Percentiles rank a stretch among this genome's conserved stretches.
These are phyloP conservation scores for Claviceps africana DNA, from an alignment of 2,329 filamentous ascomycete genomes.

Conservation along the genomic window DNA sequence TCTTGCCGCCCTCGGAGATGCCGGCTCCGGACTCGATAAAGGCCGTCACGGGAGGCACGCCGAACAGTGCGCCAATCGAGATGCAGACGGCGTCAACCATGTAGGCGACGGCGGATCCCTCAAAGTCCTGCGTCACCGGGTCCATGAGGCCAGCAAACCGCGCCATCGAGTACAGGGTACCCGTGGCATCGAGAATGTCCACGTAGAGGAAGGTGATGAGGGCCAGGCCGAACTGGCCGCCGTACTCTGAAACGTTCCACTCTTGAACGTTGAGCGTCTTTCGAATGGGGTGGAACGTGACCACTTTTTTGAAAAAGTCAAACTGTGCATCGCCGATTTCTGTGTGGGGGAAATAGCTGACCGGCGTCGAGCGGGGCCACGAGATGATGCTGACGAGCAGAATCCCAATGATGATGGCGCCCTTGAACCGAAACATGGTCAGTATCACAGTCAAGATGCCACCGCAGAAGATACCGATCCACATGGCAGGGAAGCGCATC, in stretches of 20 bases:
- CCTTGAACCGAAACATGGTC: slow-evolving; percentile 77
- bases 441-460: slow-evolving; percentile 67
- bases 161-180: slow-evolving; percentile 82
- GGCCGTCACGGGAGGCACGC: slow-evolving; percentile 68
- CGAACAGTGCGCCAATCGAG: slow-evolving; percentile 66
- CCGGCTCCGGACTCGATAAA: slow-evolving; percentile 84
- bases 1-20: slow-evolving; percentile 76
- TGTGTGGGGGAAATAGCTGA: slow-evolving; percentile 72
- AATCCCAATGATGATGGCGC: slow-evolving; percentile 73
- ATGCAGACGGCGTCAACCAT: slow-evolving; percentile 68
- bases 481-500: slow-evolving; percentile 74
- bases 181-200: slow-evolving; percentile 77
- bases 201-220: slow-evolving; percentile 85
- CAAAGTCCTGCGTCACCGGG: slow-evolving; percentile 72
- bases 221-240: slow-evolving; percentile 66
- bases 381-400: slow-evolving; percentile 76
- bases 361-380: slow-evolving; percentile 62
- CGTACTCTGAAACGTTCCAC: slow-evolving; percentile 56
- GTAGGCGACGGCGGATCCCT: slow-evolving; percentile 72
- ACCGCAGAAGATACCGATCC: slow-evolving; percentile 79
- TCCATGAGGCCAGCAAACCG: slow-evolving; percentile 70
- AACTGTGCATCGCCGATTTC: slow-evolving; percentile 54
- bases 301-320: slow-evolving; percentile 79
- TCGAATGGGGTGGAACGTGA: slow-evolving; percentile 66
- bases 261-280: slow-evolving; percentile 56